Base-by-base conservation (phyloP, 2,329 filamentous ascomycete species). In the Penicillium sp. region DNA sequence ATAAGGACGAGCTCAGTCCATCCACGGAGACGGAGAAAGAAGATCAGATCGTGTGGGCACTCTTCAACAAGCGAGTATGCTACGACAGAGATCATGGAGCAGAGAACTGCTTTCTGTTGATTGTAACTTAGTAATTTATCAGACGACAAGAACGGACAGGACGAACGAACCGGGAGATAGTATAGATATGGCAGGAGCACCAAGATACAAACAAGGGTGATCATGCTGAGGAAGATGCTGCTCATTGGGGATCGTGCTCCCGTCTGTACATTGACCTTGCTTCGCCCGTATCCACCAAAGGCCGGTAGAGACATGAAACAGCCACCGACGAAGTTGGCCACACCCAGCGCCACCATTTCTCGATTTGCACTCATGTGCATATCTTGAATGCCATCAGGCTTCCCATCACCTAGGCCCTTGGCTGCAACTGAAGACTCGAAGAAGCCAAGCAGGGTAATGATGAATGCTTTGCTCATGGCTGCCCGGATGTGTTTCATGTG, bases 361-460 rank as follows among this genome's bases (percentile, higher is more conserved):
- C 94, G 82, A 69, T 99, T 99, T 1, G 94, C 84, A 67, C 91
- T 96, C 39, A 96, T 79, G 47, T 88, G 84, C 68, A 96, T 90
- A 29, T 85, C 88, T 54, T 89, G 83, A 29, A 96, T 86, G 9
- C 84, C 84, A 57, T 87, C 83, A 46, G 78, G 78, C 39, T 83
- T 75, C 6, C 78, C 78, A 44, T 77, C 78, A 13, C 88, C 88
- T 2, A 99, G 76, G 57, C 89, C 93, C 74, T 97, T 97, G 33
- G 94, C 94, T 1, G 94, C 94, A 12, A 99, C 91, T 0, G 91
- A 96, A 2, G 90, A 96, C 72, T 99, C 94, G 65, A 99, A 99
- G 74, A 99, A 99, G n/a, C 94, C 94, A 0, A 99, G 85, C 23
- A 99, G 80, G 0, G 92, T 90, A 59, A 99, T 96, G 49, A 97